phyloP scores from a whole-genome alignment of 805 yeast genomes.

The Crinitomyces ghanaensis region DNA sequence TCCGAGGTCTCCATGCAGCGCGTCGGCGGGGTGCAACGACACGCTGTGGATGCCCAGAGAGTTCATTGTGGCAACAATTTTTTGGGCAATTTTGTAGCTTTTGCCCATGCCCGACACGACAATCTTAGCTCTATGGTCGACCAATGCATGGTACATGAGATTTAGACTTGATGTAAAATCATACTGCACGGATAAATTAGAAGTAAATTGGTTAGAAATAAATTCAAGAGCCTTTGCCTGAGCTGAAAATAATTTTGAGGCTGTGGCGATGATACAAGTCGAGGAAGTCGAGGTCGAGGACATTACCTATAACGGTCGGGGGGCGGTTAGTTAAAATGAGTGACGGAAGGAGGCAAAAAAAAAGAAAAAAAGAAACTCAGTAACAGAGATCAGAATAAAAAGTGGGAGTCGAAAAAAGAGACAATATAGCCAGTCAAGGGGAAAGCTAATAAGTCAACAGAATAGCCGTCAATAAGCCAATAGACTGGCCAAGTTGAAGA shows the following conservation, averaged over 20 bases:
- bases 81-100: conserved; percentile 65
- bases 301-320: too few species aligned
- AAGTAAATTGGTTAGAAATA: conserved; percentile 19
- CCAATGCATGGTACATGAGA: conserved; percentile 30
- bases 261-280: conserved; percentile 36
- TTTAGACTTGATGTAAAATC: conserved; percentile 22
- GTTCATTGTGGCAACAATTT: conserved; percentile 71
- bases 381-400: background rate
- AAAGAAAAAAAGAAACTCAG: conserved; percentile 3
- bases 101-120: conserved; percentile 80
- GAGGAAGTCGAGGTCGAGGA: conserved; percentile 43
- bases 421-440: too few species aligned
- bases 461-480: too few species aligned
- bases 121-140: conserved; percentile 53
- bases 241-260: conserved; percentile 23
- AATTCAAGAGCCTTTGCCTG: conserved; percentile 29
- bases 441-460: too few species aligned
- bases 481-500: too few species aligned
- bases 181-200: conserved; percentile 17
- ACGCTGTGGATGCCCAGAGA: conserved; percentile 64
- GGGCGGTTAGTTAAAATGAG: too few species aligned
- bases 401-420: background rate
- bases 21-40: conserved; percentile 71
- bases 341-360: too few species aligned
- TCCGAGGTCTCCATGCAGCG: conserved; percentile 86